Base-by-base conservation (phyloP, 2,329 filamentous ascomycete species). In the Fusarium irregulare region DNA sequence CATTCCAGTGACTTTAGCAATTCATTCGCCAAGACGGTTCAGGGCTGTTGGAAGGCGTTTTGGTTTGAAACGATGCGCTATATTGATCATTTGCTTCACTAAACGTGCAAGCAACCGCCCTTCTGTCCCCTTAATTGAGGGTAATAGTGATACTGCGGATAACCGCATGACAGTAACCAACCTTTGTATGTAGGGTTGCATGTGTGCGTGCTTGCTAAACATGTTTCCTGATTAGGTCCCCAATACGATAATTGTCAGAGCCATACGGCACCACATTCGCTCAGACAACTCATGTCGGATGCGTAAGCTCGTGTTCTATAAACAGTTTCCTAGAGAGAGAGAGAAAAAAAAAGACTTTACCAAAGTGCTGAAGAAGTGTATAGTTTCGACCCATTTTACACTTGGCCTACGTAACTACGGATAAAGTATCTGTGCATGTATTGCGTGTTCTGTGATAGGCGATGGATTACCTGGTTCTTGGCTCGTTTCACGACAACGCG, bases 401-500 rank as follows among this genome's bases (percentile, higher is more conserved):
- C 42, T 61, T 66, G 61, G 55, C 47, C 20, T 66, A 66, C 63
- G 61, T 66, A 60, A 66, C 46, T 41, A 7, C 34, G 34, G 34
- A 37, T n/a, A 12, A 37, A 37, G 34, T 37, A 37, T 12, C 10
- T 37, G 34, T 37, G 18, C 11, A 18, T 16, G 45, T 8, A 6
- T 48, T 61, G 63, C 32, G 48, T 50, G 13, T 46, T 34, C 42
- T 34, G 47, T 62, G 27, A 44, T 42, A 23, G 48, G 34, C 25
- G 44, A 55, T 16, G n/a, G 28, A 37, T 16, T 50, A 27, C 30
- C 23, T 27, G 32, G 27, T 23, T 40, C 64, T 67, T 62, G 64
- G 64, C 56, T 46, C 23, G 64, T 67, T 67, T 66, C 64, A 66
- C 56, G 40, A 67, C 41, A 66, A 66, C 61, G 55, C 62, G 63